Conservation (phyloP, 192 early-diverging fungal genomes). For the Lobosporangium transversale region DNA sequence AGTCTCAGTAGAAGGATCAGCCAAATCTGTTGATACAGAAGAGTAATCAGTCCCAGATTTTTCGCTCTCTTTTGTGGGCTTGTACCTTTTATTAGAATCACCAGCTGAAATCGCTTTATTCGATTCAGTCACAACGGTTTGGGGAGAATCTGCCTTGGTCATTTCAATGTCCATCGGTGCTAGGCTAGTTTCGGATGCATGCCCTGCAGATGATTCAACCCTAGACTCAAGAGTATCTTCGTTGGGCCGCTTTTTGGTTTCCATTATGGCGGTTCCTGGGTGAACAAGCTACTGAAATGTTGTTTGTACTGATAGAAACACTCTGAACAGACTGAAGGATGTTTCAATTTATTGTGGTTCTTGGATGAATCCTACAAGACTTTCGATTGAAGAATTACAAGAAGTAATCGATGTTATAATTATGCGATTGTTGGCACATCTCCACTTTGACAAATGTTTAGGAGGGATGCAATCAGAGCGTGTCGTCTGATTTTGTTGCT, state of each 20-base stretch:
- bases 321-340: too few relatives aligned
- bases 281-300: too few relatives aligned
- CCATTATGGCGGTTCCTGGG: slow-evolving; percentile 14
- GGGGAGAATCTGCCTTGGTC: not conserved
- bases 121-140: too few relatives aligned
- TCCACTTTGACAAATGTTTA: too few relatives aligned
- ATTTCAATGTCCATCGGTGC: slow-evolving; percentile 16
- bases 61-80: slow-evolving; percentile 22
- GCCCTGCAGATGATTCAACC: not conserved
- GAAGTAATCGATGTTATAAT: too few relatives aligned
- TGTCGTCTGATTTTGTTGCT: too few relatives aligned
- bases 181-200: not conserved
- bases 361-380: too few relatives aligned
- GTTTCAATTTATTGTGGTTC: too few relatives aligned
- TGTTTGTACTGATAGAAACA: too few relatives aligned
- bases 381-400: too few relatives aligned
- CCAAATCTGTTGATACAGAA: slow-evolving; percentile 20
- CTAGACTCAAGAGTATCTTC: slow-evolving; percentile 13
- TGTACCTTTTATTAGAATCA: slow-evolving; percentile 39
- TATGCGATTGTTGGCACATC: too few relatives aligned
- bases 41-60: slow-evolving; percentile 17
- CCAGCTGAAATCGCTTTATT: not conserved
- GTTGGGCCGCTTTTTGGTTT: slow-evolving; percentile 49
- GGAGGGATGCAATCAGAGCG: too few relatives aligned
- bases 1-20: slow-evolving; percentile 33